Conservation (phyloP, 2,329 filamentous ascomycete genomes). For the Arachnopeziza araneosa region DNA sequence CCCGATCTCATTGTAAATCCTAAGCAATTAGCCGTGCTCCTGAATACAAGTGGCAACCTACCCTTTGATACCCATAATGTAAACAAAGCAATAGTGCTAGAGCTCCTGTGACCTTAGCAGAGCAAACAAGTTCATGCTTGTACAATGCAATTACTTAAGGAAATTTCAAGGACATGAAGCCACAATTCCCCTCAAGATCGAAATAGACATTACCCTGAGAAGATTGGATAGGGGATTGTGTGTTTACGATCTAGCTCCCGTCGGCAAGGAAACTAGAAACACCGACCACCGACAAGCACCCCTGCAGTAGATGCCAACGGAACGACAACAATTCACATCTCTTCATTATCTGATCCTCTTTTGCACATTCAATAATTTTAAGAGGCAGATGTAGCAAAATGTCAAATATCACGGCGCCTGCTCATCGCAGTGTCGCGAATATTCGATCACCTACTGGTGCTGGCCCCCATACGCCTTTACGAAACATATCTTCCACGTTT, state of each 20-base stretch:
- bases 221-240: neutral
- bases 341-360: neutral
- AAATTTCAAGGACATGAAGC: neutral
- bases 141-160: neutral
- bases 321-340: neutral
- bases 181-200: neutral
- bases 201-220: neutral
- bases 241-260: neutral
- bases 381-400: constrained; percentile 16
- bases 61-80: constrained; percentile 62
- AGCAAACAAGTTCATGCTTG: neutral
- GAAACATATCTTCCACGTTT: constrained; percentile 48
- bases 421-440: constrained; percentile 54
- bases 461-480: constrained; percentile 55
- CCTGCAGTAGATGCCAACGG: neutral
- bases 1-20: constrained; percentile 87
- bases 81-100: constrained; percentile 6
- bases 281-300: neutral
- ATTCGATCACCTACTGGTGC: constrained; percentile 39
- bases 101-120: neutral
- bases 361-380: neutral
- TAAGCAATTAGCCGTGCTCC: constrained; percentile 32
- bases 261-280: neutral
- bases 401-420: constrained; percentile 34
- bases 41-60: neutral